Evolutionary conservation across 495 filamentous ascomycete species (phyloP), one percentile per base, ranked within the genome.

Genomic region (Parathielavia hyrcaniae): DNA sequence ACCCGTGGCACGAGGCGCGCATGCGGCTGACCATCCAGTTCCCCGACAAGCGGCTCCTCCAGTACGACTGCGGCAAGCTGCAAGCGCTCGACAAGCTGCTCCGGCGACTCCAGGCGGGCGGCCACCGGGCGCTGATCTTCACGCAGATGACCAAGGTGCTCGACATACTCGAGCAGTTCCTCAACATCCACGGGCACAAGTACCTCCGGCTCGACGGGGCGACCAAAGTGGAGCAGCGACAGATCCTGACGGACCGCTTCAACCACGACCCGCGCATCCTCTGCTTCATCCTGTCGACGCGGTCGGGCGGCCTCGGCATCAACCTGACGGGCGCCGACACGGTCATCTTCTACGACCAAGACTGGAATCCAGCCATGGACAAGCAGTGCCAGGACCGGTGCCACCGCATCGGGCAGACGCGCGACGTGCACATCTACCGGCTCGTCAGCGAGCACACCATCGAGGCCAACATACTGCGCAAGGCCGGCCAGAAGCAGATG

Each of bases 351-450:
- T 99, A 99, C 73, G 95, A 99, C 69, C 82, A 96, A 44, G 95
- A 99, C 73, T 99, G 95, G 95, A 99, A 99, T 63, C 95, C 95
- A 0, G 95, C 95, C 12, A 99, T 99, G 95, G 95, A 99, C 72
- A 96, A 96, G 67, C 95, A 99, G 71, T 99, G 95, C 68, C 95
- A 97, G 73, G 95, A 99, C 68, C 86, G 95, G 61, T 92, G 89
- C 61, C 95, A 99, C 70, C 91, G 95, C 52, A 99, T 99, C 65
- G 95, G 95, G 4, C 95, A 99, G 71, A 97, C 95, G 0, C 85
- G 95, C 30, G 95, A 99, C 67, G 95, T 99, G 40, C 92, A 97
- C 66, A 97, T 99, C 65, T 99, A 97, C 73, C 88, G 93, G 8
- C 86, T 99, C 41, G 92, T 99, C 30, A 91, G 87, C 20, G 95